Evolutionary conservation across 176 grass and related monocot species (phyloP), one percentile per base, ranked within the genome.

Genomic region (Themeda triandra): DNA sequence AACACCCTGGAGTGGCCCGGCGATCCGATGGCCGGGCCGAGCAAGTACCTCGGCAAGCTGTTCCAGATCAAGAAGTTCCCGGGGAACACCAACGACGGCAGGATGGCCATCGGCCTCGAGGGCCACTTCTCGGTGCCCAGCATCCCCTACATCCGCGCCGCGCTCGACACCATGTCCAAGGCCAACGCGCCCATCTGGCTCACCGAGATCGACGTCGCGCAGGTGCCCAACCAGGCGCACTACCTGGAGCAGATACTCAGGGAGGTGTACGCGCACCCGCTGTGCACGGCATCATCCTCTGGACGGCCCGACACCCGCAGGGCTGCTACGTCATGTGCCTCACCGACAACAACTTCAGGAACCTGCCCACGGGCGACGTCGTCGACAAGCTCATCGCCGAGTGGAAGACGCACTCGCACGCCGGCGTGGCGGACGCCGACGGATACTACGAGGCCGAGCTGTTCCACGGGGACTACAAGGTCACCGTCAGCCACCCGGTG

Each of bases 231-330:
- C 24, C 87, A 92, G 89, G 91, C 93, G 58, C 4, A 63, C 3
- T 40, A 89, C 73, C 89, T 98, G 46, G 96, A 98, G 78, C 42
- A 73, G 58, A 79, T 98, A 10, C 84, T 94, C 24, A 73, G 96
- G 82, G 96, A 98, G 79, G 96, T 80, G 58, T 98, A 94, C 81
- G 63, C 93, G 36, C 96, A 98, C 78, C 96, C 93, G 29, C 88
- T 5, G 96, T 98, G 62, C 73, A 94, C 64, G 96, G 96, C 19
- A 88, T 98, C 6, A 82, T 98, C 12, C 80, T 95, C 9, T 95
- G 93, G 96, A 41, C 80, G 45, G 93, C 88, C 59, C 90, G 96
- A 91, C 93, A 78, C 54, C 86, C 87, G 24, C 36, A 83, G 17
- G 81, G 89, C 0, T 98, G 96, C 58, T 89, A 93, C 80, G 85